phyloP scores from a whole-genome alignment of 805 yeast genomes.

The Dipodascopsis uninucleata region DNA sequence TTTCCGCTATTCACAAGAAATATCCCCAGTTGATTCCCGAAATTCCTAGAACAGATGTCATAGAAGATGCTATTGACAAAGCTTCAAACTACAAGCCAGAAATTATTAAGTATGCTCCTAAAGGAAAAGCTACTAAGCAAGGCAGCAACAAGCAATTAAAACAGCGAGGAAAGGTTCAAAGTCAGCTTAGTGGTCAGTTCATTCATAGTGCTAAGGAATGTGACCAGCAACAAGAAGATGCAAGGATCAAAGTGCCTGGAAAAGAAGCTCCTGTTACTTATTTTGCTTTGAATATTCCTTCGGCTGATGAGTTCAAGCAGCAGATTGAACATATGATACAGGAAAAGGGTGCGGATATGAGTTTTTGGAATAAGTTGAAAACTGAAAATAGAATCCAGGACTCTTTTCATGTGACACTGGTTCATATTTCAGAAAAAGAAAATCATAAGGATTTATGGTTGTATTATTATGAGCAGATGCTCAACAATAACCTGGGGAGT shows the following conservation, averaged over 20 bases:
- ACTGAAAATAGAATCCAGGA: constrained; percentile 43
- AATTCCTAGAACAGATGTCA: constrained; percentile 42
- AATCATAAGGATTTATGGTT: constrained; percentile 20
- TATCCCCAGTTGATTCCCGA: constrained; percentile 46
- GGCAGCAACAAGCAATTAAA: constrained; percentile 11
- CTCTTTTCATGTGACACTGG: constrained; percentile 64
- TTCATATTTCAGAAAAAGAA: constrained; percentile 41
- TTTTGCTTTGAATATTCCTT: constrained; percentile 15
- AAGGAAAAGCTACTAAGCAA: constrained; percentile 2
- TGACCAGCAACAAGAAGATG: no score
- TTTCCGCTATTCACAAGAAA: constrained; percentile 39
- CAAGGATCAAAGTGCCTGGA: not conserved
- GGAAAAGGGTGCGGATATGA: constrained; percentile 11
- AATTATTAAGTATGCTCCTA: constrained; percentile 25
- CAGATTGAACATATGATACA: constrained; percentile 16
- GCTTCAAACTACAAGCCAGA: constrained; percentile 60
- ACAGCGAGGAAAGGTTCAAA: not conserved
- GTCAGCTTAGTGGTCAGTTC: not conserved
- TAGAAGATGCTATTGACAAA: constrained; percentile 46
- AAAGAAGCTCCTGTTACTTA: constrained; percentile 4
- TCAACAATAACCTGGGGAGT: constrained; percentile 1
- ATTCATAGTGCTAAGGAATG: not conserved
- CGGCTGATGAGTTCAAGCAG: not conserved
- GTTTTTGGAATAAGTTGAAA: constrained; percentile 23
- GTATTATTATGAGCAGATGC: constrained; percentile 8